Percentiles rank a stretch among this genome's conserved stretches.
Evolutionary conservation across 139 green algal species (phyloP).

Genomic region (Closterium sp.): DNA sequence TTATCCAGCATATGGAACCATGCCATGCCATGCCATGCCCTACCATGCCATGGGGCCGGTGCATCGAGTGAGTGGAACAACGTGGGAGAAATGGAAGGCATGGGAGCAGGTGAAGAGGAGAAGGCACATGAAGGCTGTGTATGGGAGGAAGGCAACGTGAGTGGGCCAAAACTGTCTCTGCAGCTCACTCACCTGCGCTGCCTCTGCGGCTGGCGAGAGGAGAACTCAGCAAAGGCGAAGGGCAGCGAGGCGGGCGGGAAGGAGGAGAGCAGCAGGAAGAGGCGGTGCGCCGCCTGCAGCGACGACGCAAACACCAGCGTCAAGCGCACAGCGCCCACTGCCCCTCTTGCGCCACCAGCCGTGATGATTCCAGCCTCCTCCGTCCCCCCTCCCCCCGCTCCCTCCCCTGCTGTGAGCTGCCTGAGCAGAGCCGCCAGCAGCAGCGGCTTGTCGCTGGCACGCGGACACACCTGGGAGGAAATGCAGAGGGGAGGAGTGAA

Average conservation of each 20-base stretch:
- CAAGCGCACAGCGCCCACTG: too few species aligned
- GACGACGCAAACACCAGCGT: slow-evolving; percentile 84
- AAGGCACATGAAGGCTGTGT: background rate
- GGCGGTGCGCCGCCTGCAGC: slow-evolving; percentile 71
- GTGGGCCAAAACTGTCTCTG: background rate
- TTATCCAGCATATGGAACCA: too few species aligned
- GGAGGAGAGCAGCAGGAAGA: slow-evolving; percentile 66
- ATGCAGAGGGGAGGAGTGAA: background rate
- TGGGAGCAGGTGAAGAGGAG: too few species aligned
- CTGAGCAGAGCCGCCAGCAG: slow-evolving; percentile 41
- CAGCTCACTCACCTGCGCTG: slow-evolving; percentile 23
- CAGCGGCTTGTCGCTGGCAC: slow-evolving; percentile 43
- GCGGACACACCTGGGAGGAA: slow-evolving; percentile 40
- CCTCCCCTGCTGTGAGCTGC: slow-evolving; percentile 10
- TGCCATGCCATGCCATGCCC: background rate
- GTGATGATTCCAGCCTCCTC: too few species aligned
- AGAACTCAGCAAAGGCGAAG: slow-evolving; percentile 56
- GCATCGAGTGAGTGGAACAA: too few species aligned
- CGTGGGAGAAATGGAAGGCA: too few species aligned
- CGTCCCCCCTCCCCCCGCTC: too few species aligned
- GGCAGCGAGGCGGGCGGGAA: slow-evolving; percentile 41
- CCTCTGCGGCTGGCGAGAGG: slow-evolving; percentile 39
- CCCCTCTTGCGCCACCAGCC: too few species aligned
- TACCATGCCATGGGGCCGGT: background rate
- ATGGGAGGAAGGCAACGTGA: background rate